Conservation (phyloP, 305 asterid species). For the Galium porrigens region DNA sequence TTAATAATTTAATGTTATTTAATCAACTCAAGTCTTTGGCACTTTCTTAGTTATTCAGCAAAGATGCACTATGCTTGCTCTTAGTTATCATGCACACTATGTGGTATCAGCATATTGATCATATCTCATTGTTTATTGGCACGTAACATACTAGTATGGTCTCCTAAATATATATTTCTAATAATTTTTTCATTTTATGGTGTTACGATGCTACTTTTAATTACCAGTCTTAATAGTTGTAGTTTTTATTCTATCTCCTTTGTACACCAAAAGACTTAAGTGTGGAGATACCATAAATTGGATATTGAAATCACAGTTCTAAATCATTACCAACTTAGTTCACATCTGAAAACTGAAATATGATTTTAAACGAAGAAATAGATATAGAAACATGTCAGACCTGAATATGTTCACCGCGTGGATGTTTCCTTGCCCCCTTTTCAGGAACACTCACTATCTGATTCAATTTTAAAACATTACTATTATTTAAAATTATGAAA, state of each 20-base stretch:
- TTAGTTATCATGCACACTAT: not conserved
- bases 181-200: not conserved
- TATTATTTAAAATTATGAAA: not conserved
- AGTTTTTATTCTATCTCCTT: not conserved
- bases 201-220: not conserved
- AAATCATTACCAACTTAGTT: not conserved
- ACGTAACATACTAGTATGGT: no score
- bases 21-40: not conserved
- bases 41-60: not conserved
- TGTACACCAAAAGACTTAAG: not conserved
- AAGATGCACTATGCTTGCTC: not conserved
- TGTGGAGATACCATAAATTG: not conserved
- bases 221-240: not conserved
- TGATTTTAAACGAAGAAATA: not conserved
- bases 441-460: constrained; percentile 94
- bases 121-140: not conserved
- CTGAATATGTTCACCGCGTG: constrained; percentile 88
- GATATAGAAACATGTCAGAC: constrained; percentile 23
- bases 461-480: constrained; percentile 1
- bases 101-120: not conserved
- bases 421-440: constrained; percentile 88
- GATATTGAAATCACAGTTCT: not conserved
- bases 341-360: not conserved
- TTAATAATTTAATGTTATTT: not conserved
- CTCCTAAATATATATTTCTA: not conserved